phyloP scores from a whole-genome alignment of 139 green algal genomes.

The Eudorina sp. region DNA sequence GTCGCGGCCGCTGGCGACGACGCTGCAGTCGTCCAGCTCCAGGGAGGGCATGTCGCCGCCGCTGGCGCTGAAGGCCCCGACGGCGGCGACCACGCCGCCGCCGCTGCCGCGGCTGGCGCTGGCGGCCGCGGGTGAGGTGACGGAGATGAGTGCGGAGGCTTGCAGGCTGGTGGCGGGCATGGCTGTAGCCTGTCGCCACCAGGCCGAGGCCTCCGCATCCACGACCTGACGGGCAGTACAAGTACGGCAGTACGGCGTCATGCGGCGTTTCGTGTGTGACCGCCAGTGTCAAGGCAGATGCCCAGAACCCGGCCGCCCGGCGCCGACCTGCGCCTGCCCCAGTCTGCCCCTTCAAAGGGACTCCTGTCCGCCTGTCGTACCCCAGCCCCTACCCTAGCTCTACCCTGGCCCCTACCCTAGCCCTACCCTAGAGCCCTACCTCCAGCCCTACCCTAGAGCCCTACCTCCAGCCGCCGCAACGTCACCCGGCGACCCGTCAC shows the following conservation, averaged over 20 bases:
- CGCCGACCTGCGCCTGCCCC: too few species aligned
- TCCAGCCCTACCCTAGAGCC: neutral
- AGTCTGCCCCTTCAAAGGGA: too few species aligned
- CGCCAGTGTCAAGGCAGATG: too few species aligned
- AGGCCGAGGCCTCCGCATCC: constrained; percentile 10
- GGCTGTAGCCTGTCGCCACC: constrained; percentile 19
- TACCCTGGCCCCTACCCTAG: neutral
- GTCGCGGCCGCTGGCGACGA: constrained; percentile 13
- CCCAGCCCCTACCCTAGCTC: too few species aligned
- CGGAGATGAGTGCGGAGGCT: constrained; percentile 7
- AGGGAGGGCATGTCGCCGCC: neutral
- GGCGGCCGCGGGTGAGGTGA: neutral
- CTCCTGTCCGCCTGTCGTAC: too few species aligned
- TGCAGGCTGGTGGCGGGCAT: constrained; percentile 24
- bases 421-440: neutral
- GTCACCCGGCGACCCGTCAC: constrained; percentile 14
- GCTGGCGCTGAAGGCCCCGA: neutral
- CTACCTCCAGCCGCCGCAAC: constrained; percentile 21
- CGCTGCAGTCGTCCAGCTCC: constrained; percentile 31
- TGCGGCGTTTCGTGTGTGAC: too few species aligned
- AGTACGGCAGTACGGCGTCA: too few species aligned
- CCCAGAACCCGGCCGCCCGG: too few species aligned
- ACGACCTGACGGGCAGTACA: neutral
- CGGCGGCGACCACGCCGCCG: neutral
- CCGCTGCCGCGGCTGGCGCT: neutral